Evolutionary conservation across 495 filamentous ascomycete genomes (phyloP), one percentile per base, ranked within the genome.

Genomic region (Lasiosphaeria hispida): DNA sequence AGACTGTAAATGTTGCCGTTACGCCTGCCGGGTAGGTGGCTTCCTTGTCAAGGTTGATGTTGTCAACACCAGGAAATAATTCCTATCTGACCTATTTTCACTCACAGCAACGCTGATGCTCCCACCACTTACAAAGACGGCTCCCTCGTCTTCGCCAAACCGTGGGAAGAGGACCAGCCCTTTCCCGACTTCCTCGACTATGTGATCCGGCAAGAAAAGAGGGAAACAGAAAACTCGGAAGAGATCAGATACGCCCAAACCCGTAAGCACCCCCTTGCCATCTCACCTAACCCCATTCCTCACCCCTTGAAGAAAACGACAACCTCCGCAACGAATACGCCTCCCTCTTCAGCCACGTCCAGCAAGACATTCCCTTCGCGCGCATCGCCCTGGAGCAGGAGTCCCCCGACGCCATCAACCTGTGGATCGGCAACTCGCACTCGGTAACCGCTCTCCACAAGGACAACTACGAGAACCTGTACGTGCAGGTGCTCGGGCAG

Each of bases 391-490:
- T 92, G 0, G 72, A 79, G 15, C 65, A 75, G 38, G 23, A 30
- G 23, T 48, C 61, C 1, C 85, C 88, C 0, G 88, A 92, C 43
- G 88, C 89, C 14, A 80, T 88, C 59, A 92, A 92, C 66, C 71
- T 92, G 59, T 92, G 89, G 89, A 82, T 92, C 59, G 89, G 89
- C 42, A 87, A 86, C 71, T 80, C 77, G 13, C 68, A 68, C 11
- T 87, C 83, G 44, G 73, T 76, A 1, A 90, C 88, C 0, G 80
- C 87, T 2, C 69, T 92, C 54, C 89, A 92, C 71, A 85, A 84
- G 60, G 89, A 92, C 72, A 84, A 85, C 68, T 91, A 91, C 67
- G 87, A 92, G 68, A 92, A 92, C 69, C 76, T 92, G 1, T 92
- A 91, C 71, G 84, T 87, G 5, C 87, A 90, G 59, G 70, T 92